phyloP scores from a whole-genome alignment of 108 stramenopile species.

The Nitzschia putrida region DNA sequence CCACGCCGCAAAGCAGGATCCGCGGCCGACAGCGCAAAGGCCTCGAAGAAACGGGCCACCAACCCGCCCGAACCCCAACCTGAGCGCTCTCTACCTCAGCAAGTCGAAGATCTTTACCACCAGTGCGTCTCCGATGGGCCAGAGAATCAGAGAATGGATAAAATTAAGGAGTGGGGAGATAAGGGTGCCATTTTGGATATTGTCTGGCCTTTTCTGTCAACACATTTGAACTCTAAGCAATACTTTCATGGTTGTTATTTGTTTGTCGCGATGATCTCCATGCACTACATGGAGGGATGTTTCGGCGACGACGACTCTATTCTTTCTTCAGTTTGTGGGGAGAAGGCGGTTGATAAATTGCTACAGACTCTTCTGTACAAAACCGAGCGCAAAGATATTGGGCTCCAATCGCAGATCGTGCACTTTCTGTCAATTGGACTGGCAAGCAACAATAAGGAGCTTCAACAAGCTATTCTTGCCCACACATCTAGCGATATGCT shows the following conservation, averaged over 20 bases:
- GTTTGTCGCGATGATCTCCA: constrained; percentile 28
- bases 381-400: constrained; percentile 29
- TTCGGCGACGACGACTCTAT: constrained; percentile 20
- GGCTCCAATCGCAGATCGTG: constrained; percentile 37
- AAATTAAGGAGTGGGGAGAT: constrained; percentile 34
- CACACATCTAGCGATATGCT: constrained; percentile 21
- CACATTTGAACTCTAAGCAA: constrained; percentile 20
- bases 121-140: constrained; percentile 27
- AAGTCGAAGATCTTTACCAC: constrained; percentile 25
- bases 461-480: constrained; percentile 22
- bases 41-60: constrained; percentile 5
- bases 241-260: constrained; percentile 40
- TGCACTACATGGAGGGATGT: constrained; percentile 35
- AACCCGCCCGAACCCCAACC: not conserved
- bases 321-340: constrained; percentile 13
- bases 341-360: constrained; percentile 16
- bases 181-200: constrained; percentile 36
- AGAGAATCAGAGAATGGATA: constrained; percentile 20
- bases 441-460: constrained; percentile 25
- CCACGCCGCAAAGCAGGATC: constrained; percentile 2
- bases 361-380: constrained; percentile 36
- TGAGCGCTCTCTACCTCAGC: not conserved
- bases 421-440: constrained; percentile 38
- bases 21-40: not conserved
- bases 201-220: constrained; percentile 42